Evolutionary conservation across 2,329 filamentous ascomycete genomes (phyloP).

Genomic region (Didymella lethalis): DNA sequence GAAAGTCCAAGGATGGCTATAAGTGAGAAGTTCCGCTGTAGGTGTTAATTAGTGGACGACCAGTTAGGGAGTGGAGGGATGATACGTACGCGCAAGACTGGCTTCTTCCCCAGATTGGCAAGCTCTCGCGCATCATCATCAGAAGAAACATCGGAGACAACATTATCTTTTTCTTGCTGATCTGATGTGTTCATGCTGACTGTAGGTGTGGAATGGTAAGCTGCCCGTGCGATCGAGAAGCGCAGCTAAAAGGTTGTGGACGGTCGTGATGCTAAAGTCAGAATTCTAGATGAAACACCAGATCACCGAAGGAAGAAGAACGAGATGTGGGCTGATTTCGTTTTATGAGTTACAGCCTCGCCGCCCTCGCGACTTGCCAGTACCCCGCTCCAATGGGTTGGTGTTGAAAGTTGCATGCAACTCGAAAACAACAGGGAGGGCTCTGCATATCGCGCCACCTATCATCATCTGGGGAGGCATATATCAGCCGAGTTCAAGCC

Average conservation of each 20-base stretch:
- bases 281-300: too few species aligned
- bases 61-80: background rate
- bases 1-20: background rate
- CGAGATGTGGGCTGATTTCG: background rate
- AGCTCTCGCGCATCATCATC: background rate
- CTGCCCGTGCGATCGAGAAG: background rate
- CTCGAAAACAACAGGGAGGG: background rate
- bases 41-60: background rate
- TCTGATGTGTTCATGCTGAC: background rate
- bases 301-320: background rate
- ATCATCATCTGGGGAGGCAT: background rate
- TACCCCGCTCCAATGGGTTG: background rate
- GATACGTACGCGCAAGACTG: background rate
- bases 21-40: background rate
- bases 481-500: background rate
- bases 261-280: too few species aligned
- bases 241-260: background rate
- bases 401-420: background rate
- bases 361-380: background rate
- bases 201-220: background rate
- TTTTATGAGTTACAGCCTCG: background rate
- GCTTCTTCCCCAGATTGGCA: background rate
- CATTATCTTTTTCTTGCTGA: background rate
- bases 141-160: background rate
- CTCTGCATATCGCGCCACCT: background rate